These are phyloP conservation scores for Coemansia interrupta DNA, from an alignment of 192 early-diverging fungal species.

Conservation along the genomic window DNA sequence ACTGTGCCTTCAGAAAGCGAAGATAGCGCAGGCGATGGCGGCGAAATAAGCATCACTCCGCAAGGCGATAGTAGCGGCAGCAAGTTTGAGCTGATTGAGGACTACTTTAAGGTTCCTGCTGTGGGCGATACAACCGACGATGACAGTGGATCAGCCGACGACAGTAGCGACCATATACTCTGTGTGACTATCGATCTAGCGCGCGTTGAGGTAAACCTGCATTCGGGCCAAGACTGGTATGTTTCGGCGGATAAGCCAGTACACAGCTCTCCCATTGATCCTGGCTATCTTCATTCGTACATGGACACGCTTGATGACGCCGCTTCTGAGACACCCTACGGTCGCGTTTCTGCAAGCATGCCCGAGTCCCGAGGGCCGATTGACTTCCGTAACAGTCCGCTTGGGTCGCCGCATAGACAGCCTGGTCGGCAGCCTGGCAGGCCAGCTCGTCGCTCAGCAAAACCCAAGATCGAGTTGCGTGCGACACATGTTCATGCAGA, in stretches of 20 bases:
- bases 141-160: slow-evolving; percentile 5
- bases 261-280: slow-evolving; percentile 11
- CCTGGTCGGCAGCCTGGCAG: not conserved
- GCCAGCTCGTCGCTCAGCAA: slow-evolving; percentile 27
- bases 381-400: slow-evolving; percentile 14
- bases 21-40: not conserved
- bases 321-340: slow-evolving; percentile 6
- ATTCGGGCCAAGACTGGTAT: slow-evolving; percentile 51
- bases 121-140: slow-evolving; percentile 26
- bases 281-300: slow-evolving; percentile 31
- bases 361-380: slow-evolving; percentile 27
- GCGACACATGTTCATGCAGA: slow-evolving; percentile 48
- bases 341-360: slow-evolving; percentile 34
- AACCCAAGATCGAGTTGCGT: slow-evolving; percentile 43
- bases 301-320: slow-evolving; percentile 37
- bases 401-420: slow-evolving; percentile 21
- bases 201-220: slow-evolving; percentile 36
- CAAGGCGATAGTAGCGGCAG: not conserved
- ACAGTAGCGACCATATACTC: slow-evolving; percentile 16
- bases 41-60: not conserved
- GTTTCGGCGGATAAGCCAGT: slow-evolving; percentile 15
- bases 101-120: slow-evolving; percentile 42
- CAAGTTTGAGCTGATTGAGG: slow-evolving; percentile 38
- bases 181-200: slow-evolving; percentile 31
- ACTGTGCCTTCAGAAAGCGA: not conserved